Conservation (phyloP, 441 rosid genomes). For the Croton laevigatus region DNA sequence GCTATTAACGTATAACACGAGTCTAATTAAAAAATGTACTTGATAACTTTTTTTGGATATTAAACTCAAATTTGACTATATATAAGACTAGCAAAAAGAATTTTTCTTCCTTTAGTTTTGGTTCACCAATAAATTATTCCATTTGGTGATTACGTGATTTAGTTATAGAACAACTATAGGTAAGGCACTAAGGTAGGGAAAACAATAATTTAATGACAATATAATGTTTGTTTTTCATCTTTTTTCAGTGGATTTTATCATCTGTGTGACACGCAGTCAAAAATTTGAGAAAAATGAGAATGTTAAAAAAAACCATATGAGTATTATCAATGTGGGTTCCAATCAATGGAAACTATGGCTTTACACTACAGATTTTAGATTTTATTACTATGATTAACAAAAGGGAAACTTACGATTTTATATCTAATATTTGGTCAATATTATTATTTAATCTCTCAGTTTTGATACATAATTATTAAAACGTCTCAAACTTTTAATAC, state of each 20-base stretch:
- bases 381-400: too few species aligned
- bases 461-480: too few species aligned
- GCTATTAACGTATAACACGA: background rate
- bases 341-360: too few species aligned
- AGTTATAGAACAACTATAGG: background rate
- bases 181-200: background rate
- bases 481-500: too few species aligned
- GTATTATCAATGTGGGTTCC: too few species aligned
- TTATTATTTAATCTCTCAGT: too few species aligned
- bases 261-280: background rate
- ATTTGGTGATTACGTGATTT: background rate
- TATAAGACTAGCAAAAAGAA: background rate
- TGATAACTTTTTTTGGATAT: too few species aligned
- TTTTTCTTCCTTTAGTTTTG: background rate
- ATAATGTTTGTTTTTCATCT: conserved; percentile 2
- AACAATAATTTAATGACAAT: conserved; percentile 5
- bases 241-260: background rate
- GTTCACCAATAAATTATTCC: background rate
- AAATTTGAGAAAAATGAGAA: background rate
- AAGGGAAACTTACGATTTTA: too few species aligned
- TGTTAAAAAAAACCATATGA: too few species aligned
- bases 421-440: too few species aligned
- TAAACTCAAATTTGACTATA: too few species aligned
- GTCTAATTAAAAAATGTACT: background rate
- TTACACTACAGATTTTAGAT: too few species aligned